phyloP scores from a whole-genome alignment of 208 protist genomes.

The Acanthamoeba lugdunensis region DNA sequence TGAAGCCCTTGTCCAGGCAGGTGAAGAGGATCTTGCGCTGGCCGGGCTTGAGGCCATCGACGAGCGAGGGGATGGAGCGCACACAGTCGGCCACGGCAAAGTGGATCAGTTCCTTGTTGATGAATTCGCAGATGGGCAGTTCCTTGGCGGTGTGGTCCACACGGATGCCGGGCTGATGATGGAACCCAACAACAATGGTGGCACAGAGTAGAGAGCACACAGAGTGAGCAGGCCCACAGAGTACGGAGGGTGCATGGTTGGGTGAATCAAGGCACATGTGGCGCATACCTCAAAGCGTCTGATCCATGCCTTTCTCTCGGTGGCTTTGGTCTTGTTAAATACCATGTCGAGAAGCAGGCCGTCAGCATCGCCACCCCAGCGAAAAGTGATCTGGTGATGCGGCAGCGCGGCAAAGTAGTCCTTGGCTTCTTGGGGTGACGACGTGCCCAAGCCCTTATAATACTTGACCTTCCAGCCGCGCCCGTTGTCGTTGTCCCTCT shows the following conservation, averaged over 20 bases:
- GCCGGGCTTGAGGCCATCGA: conserved; percentile 99
- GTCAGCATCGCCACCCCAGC: conserved; percentile 89
- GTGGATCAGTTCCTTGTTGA: conserved; percentile 99
- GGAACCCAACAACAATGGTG: not conserved
- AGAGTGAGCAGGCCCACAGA: too few relatives aligned
- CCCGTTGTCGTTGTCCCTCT: conserved; percentile 82
- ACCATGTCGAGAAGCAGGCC: conserved; percentile 96
- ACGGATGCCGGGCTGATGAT: conserved; percentile 75
- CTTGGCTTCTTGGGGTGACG: conserved; percentile 95
- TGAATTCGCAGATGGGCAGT: conserved; percentile 92
- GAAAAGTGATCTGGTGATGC: conserved; percentile 96
- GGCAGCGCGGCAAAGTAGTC: conserved; percentile 99
- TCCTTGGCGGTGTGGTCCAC: conserved; percentile 78
- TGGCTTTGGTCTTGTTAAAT: conserved; percentile 96
- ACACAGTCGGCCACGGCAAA: conserved; percentile 97
- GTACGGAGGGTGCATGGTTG: too few relatives aligned
- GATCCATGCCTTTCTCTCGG: conserved; percentile 98
- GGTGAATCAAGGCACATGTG: too few relatives aligned
- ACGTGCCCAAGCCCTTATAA: conserved; percentile 98
- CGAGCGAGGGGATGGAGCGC: conserved; percentile 92
- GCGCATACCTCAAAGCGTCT: conserved; percentile 88
- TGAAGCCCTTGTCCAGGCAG: conserved; percentile 99
- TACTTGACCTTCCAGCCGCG: conserved; percentile 98
- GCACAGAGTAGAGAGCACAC: too few relatives aligned
- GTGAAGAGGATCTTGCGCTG: conserved; percentile 99